Percentiles rank a stretch among this genome's conserved stretches.
These are phyloP conservation scores for Saccharum hybrid DNA, from an alignment of 202 grass and related monocot genomes.

Conservation along the genomic window DNA sequence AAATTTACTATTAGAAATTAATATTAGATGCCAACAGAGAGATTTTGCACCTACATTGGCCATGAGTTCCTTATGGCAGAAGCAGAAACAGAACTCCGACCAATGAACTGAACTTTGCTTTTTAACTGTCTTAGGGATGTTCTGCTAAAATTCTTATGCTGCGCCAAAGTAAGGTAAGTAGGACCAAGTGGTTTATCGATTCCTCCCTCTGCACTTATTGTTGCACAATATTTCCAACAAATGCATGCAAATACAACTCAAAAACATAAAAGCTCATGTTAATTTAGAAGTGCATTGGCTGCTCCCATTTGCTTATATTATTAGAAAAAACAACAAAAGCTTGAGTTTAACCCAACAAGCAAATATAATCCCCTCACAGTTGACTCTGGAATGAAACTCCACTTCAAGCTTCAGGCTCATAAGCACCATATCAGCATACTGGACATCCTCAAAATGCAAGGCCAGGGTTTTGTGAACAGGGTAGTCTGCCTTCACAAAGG, in stretches of 20 bases:
- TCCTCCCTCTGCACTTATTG: not conserved
- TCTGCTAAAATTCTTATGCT: constrained; percentile 3
- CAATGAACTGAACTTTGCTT: not conserved
- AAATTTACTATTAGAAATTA: not conserved
- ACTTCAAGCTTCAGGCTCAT: not conserved
- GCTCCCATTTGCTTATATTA: not conserved
- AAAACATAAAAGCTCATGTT: constrained; percentile 4
- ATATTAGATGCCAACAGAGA: constrained; percentile 11
- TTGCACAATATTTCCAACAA: constrained; percentile 14
- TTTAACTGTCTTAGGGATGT: not conserved
- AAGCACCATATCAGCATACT: constrained; percentile 9
- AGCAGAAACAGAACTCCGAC: constrained; percentile 11
- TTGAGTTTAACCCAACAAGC: not conserved
- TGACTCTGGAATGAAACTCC: constrained; percentile 24
- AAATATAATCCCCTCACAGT: not conserved
- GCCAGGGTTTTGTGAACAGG: not conserved
- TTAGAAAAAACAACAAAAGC: constrained; percentile 25
- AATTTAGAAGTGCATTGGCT: not conserved
- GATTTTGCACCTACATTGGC: not conserved
- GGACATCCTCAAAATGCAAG: constrained; percentile 7
- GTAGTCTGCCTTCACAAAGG: constrained; percentile 1
- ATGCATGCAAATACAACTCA: constrained; percentile 4
- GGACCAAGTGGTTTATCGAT: no score
- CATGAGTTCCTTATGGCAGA: constrained; percentile 10
- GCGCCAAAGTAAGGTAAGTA: not conserved